Conservation (phyloP, 257 asterid genomes). For the Solanum habrochaites region DNA sequence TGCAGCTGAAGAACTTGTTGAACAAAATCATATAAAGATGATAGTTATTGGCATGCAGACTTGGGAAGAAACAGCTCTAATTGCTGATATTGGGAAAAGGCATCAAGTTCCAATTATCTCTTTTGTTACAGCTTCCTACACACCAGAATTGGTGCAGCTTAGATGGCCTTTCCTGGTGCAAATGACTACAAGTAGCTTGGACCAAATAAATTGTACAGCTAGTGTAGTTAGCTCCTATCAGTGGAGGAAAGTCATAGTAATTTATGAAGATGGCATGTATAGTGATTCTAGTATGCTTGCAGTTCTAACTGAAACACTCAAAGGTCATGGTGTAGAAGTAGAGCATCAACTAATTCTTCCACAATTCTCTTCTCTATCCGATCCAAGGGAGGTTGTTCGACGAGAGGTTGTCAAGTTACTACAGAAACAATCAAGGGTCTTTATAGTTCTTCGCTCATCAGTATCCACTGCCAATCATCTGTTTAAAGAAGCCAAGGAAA, state of each 20-base stretch:
- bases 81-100: slow-evolving; percentile 25
- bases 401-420: slow-evolving; percentile 12
- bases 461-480: slow-evolving; percentile 8
- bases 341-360: slow-evolving; percentile 24
- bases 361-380: slow-evolving; percentile 8
- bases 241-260: slow-evolving; percentile 27
- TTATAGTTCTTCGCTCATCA: slow-evolving; percentile 26
- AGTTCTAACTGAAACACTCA: slow-evolving; percentile 16
- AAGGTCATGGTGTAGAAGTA: slow-evolving; percentile 9
- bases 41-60: slow-evolving; percentile 17
- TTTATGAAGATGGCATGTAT: slow-evolving; percentile 18
- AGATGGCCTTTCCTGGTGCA: slow-evolving; percentile 38
- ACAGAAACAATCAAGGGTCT: slow-evolving; percentile 26
- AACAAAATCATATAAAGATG: slow-evolving; percentile 7
- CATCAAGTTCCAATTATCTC: slow-evolving; percentile 28
- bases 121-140: slow-evolving; percentile 13
- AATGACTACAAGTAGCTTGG: slow-evolving; percentile 9
- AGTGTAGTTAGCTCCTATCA: slow-evolving; percentile 10
- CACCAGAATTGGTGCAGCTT: background rate
- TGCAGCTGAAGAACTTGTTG: slow-evolving; percentile 29
- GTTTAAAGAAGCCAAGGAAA: slow-evolving; percentile 22
- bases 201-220: slow-evolving; percentile 15
- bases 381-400: slow-evolving; percentile 8
- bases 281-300: slow-evolving; percentile 20
- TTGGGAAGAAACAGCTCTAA: slow-evolving; percentile 35